Evolutionary conservation across 768 basidiomycete species (phyloP).

Genomic region (Lentinula raphanica): DNA sequence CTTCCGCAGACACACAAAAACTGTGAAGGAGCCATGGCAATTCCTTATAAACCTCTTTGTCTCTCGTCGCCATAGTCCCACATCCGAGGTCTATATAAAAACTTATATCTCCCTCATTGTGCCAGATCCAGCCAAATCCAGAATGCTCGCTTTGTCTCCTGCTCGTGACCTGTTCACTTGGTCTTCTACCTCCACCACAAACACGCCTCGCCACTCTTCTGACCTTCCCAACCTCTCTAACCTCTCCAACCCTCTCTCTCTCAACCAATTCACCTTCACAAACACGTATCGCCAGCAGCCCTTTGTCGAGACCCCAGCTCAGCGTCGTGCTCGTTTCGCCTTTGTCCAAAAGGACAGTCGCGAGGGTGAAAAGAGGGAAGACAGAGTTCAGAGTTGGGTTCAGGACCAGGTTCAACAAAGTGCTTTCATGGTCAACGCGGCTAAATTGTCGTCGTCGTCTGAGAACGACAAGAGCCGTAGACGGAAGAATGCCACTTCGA

Average conservation of each 20-base stretch:
- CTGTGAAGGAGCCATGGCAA: background rate
- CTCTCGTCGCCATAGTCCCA: background rate
- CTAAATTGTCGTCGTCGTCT: background rate
- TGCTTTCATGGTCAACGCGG: background rate
- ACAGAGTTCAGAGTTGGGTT: background rate
- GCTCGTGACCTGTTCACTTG: slow-evolving; percentile 3
- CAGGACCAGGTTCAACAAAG: background rate
- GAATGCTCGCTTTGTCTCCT: slow-evolving; percentile 3
- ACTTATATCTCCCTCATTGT: background rate
- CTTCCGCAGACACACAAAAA: background rate
- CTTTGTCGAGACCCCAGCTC: background rate
- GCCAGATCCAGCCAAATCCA: background rate
- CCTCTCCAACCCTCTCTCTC: background rate
- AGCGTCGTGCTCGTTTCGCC: slow-evolving; percentile 6
- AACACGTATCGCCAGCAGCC: background rate
- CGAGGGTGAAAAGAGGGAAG: background rate
- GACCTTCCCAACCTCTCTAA: background rate
- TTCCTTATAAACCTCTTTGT: background rate
- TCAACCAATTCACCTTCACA: background rate
- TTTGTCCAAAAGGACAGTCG: background rate
- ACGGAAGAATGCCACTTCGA: background rate
- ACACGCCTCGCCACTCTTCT: background rate
- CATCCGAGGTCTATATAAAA: background rate
- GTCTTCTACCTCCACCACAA: background rate
- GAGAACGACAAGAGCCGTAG: background rate